Conservation (phyloP, 2,329 filamentous ascomycete genomes). For the Penicillium griseofulvum region DNA sequence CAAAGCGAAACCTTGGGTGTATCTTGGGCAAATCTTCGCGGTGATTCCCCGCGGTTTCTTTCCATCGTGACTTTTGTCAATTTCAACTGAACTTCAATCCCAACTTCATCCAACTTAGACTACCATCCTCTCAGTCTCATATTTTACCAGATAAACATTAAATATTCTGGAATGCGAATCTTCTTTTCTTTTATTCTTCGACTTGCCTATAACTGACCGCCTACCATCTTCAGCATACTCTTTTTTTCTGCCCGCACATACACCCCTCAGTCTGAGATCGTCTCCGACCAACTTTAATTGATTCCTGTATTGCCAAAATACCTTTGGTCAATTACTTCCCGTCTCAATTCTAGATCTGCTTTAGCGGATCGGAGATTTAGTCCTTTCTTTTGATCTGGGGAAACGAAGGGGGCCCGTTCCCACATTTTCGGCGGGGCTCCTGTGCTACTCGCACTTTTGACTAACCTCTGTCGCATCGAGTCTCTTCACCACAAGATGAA, state of each 20-base stretch:
- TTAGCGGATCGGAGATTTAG: conserved; percentile 3
- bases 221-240: neutral
- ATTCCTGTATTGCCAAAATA: neutral
- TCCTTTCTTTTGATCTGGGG: conserved; percentile 12
- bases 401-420: conserved; percentile 24
- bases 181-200: neutral
- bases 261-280: conserved; percentile 8
- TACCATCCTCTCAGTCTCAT: neutral
- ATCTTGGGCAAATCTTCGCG: neutral
- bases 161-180: neutral
- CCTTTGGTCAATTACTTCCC: conserved; percentile 1
- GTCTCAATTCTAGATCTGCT: conserved; percentile 1
- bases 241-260: conserved; percentile 12
- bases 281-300: neutral
- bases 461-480: conserved; percentile 18
- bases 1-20: too few species aligned
- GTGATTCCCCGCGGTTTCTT: neutral
- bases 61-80: neutral
- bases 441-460: conserved; percentile 27
- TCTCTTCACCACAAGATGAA: conserved; percentile 58
- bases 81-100: neutral
- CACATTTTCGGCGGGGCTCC: conserved; percentile 29
- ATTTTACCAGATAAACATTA: neutral
- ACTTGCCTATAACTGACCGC: conserved; percentile 1
- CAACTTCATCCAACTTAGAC: neutral